These are phyloP conservation scores for Mortierella sp. DNA, from an alignment of 371 early-diverging fungal species.

Conservation along the genomic window DNA sequence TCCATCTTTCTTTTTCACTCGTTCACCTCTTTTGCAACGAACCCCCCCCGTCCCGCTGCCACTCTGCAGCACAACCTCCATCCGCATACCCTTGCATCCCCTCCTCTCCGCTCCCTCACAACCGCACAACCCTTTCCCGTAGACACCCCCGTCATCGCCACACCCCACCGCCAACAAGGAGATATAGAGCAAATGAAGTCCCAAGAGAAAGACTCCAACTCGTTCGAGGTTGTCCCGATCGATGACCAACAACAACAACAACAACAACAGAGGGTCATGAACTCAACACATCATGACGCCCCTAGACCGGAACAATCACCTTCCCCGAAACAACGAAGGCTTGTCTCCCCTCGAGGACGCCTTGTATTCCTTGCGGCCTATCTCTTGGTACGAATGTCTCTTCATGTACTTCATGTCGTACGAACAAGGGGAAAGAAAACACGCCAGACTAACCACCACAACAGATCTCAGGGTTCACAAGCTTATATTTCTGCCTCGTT, in stretches of 20 bases:
- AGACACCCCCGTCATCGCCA: not conserved
- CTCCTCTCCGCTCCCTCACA: constrained; percentile 2
- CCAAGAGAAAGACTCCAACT: constrained; percentile 29
- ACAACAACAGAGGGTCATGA: too few species aligned
- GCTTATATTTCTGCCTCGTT: constrained; percentile 44
- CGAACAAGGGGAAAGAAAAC: too few species aligned
- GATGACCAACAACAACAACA: constrained; percentile 15
- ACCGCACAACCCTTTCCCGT: not conserved
- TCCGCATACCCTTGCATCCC: too few species aligned
- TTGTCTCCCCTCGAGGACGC: constrained; percentile 27
- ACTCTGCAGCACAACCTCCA: too few species aligned
- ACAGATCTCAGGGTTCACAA: constrained; percentile 31
- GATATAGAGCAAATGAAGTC: constrained; percentile 2
- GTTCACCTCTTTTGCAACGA: too few species aligned
- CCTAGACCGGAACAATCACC: not conserved
- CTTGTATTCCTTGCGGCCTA: constrained; percentile 32
- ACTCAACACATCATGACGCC: too few species aligned
- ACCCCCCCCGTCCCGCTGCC: too few species aligned
- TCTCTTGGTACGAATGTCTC: constrained; percentile 21
- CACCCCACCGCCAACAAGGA: too few species aligned
- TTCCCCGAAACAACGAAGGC: not conserved
- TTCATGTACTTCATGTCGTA: too few species aligned
- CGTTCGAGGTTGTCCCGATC: constrained; percentile 41
- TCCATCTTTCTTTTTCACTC: too few species aligned
- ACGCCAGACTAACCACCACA: too few species aligned